phyloP scores from a whole-genome alignment of 192 early-diverging fungal species.

The Jimgerdemannia lactiflua region DNA sequence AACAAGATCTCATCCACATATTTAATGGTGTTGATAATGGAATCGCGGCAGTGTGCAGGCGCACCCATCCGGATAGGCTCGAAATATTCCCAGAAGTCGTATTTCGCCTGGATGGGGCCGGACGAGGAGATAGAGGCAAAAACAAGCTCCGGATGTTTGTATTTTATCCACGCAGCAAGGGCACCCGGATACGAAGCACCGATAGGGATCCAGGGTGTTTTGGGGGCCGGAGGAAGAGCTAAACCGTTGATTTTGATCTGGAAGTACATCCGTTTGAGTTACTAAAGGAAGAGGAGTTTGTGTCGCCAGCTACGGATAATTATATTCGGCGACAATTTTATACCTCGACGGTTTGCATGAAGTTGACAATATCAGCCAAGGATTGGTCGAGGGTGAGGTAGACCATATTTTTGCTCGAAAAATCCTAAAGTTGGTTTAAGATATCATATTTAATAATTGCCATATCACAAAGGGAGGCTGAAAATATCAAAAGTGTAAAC shows the following conservation, averaged over 20 bases:
- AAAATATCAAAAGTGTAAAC: background rate
- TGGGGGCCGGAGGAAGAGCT: slow-evolving; percentile 10
- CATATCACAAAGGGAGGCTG: background rate
- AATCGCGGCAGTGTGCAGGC: slow-evolving; percentile 37
- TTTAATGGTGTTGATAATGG: slow-evolving; percentile 37
- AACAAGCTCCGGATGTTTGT: slow-evolving; percentile 57
- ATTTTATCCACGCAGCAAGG: slow-evolving; percentile 69
- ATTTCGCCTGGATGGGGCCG: slow-evolving; percentile 59
- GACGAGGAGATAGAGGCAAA: slow-evolving; percentile 71
- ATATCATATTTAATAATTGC: background rate
- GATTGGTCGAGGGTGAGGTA: slow-evolving; percentile 55
- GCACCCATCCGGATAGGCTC: slow-evolving; percentile 39
- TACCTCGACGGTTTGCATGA: slow-evolving; percentile 34
- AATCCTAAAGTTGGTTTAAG: slow-evolving; percentile 8
- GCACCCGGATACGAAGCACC: slow-evolving; percentile 77
- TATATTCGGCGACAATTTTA: too few relatives aligned
- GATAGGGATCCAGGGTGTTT: slow-evolving; percentile 59
- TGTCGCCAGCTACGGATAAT: background rate
- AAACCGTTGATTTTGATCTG: slow-evolving; percentile 14
- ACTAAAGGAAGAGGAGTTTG: background rate
- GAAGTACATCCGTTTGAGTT: background rate
- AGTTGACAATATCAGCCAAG: slow-evolving; percentile 52
- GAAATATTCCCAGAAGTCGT: slow-evolving; percentile 66
- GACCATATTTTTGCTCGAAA: slow-evolving; percentile 11
- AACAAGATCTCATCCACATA: slow-evolving; percentile 42